Evolutionary conservation across 179 eudicot genomes (phyloP), one percentile per base, ranked within the genome.

Genomic region (Pouteria campechiana): DNA sequence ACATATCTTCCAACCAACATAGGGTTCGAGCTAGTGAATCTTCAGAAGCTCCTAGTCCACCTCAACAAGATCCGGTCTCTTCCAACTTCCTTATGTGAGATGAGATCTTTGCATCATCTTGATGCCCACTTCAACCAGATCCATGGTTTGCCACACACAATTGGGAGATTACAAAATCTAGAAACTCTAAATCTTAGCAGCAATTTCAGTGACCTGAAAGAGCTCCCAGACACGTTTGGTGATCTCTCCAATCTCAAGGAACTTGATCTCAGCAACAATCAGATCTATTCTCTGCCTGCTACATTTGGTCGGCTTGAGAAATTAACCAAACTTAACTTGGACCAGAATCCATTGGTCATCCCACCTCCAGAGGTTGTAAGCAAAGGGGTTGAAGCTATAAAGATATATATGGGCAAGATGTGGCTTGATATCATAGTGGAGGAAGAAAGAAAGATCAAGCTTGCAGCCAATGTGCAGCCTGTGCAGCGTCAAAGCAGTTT

Each of bases 181-280:
- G 74, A 70, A 54, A 17, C 35, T 8, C 52, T 70, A 19, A 70
- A 70, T 29, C 40, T 60, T 16, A 55, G 72, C 50, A 61, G 72
- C 33, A 75, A 75, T 45, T 75, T 76, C 64, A 72, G 49, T 14
- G 56, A 68, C 50, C 35, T 72, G 22, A 65, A 57, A 1, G 67
- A 58, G 15, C 47, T 76, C 40, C 83, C 82, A 0, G 65, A 60
- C 21, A 48, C 77, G 1, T 45, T 71, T 17, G 48, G 69, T 3
- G 55, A 68, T 7, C 54, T 71, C 6, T 44, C 38, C 41, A 68
- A 61, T 41, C 60, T 75, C 9, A 57, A 20, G 30, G 70, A 72
- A 19, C 72, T 72, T 11, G 67, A 75, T 41, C 61, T 75, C 11
- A 75, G 77, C 50, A 71, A 75, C 58, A 75, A 75, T 46, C 78